Conservation (phyloP, 495 filamentous ascomycete species). For the Podospora fimiseda region DNA sequence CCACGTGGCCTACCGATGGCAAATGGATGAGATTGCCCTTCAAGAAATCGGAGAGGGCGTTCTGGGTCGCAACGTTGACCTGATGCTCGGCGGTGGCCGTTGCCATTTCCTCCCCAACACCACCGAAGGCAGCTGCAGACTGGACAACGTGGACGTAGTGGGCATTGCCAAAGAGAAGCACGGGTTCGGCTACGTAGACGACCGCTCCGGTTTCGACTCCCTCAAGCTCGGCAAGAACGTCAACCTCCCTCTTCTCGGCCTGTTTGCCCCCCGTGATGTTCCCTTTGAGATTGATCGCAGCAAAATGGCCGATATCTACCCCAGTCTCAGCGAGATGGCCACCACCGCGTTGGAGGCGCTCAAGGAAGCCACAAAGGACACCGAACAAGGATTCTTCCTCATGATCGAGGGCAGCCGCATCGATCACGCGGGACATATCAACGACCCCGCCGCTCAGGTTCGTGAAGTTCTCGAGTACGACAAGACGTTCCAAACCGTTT, state of each 20-base stretch:
- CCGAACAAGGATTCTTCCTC: conserved; percentile 91
- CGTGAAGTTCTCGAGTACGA: conserved; percentile 92
- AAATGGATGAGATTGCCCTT: conserved; percentile 85
- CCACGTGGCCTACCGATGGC: conserved; percentile 70
- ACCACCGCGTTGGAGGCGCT: conserved; percentile 71
- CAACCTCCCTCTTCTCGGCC: conserved; percentile 76
- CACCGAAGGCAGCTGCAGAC: conserved; percentile 68
- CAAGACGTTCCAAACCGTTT: conserved; percentile 68
- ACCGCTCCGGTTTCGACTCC: conserved; percentile 69
- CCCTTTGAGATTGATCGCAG: conserved; percentile 89
- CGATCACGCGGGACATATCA: conserved; percentile 91
- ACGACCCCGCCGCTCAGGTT: conserved; percentile 93
- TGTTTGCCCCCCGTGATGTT: conserved; percentile 78
- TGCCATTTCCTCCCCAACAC: conserved; percentile 88
- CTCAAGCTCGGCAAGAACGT: conserved; percentile 62
- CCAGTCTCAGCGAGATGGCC: conserved; percentile 89
- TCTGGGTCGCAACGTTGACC: conserved; percentile 77
- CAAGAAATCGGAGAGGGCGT: conserved; percentile 81
- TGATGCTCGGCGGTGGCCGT: conserved; percentile 86
- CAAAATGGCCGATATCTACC: conserved; percentile 70
- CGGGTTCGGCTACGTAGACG: conserved; percentile 72
- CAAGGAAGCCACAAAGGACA: conserved; percentile 73
- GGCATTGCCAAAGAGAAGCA: conserved; percentile 59
- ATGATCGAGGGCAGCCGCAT: conserved; percentile 98
- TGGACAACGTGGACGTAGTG: conserved; percentile 64